A percentile compares a stretch with the other conserved stretches of the same genome.
Conservation (phyloP, 805 yeast species). For the Candida ipomoeae region DNA sequence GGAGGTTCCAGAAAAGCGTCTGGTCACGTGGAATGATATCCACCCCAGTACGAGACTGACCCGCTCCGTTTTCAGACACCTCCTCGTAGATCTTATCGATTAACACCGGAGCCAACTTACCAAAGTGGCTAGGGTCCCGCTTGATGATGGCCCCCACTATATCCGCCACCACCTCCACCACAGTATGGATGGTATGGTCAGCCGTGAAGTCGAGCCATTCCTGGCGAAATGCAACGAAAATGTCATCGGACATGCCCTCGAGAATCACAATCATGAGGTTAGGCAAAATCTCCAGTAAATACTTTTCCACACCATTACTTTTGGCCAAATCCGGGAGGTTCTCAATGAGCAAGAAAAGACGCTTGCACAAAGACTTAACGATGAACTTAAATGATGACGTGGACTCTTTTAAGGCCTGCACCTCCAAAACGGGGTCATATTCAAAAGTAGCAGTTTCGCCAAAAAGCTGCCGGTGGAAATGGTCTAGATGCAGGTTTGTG, state of each 20-base stretch:
- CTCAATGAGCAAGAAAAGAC: constrained; percentile 62
- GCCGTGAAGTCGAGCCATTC: constrained; percentile 55
- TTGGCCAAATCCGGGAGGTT: constrained; percentile 58
- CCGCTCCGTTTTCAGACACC: constrained; percentile 75
- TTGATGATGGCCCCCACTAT: constrained; percentile 69
- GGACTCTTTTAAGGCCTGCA: constrained; percentile 64
- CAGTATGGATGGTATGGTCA: constrained; percentile 54
- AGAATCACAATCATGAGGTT: constrained; percentile 30
- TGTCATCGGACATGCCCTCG: constrained; percentile 60
- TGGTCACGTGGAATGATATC: constrained; percentile 78
- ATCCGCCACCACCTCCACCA: constrained; percentile 64
- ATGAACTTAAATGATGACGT: constrained; percentile 66
- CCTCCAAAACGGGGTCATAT: constrained; percentile 43
- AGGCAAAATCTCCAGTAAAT: constrained; percentile 37
- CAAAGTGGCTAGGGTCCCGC: constrained; percentile 51
- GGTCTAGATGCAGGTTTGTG: constrained; percentile 59
- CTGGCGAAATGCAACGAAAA: constrained; percentile 44
- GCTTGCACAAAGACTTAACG: constrained; percentile 50
- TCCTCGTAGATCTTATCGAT: constrained; percentile 57
- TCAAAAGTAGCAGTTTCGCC: constrained; percentile 10
- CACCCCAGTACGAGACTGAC: constrained; percentile 59
- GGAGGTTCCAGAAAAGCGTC: constrained; percentile 64
- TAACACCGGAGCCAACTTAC: constrained; percentile 41
- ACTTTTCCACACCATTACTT: constrained; percentile 48
- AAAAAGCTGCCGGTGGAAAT: constrained; percentile 44